Base-by-base conservation (phyloP, 1,284 basidiomycete species). In the Ceratobasidium theobromae region DNA sequence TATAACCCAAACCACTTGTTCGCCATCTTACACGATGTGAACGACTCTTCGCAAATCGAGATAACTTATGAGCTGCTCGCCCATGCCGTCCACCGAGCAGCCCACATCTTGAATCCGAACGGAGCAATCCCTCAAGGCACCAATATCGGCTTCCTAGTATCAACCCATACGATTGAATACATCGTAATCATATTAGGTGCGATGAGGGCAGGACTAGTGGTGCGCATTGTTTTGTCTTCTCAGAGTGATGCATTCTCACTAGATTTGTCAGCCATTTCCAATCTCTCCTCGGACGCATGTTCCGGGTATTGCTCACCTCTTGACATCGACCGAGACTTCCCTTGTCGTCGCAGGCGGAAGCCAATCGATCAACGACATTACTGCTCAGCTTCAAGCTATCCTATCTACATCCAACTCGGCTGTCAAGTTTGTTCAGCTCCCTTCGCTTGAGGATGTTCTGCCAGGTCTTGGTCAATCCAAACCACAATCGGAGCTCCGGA, bases 201-300 rank as follows among this genome's bases (percentile, higher is more conserved):
- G 23, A 55, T 55, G 25, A 25, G 40, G 38, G 53, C 53, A 14
- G n/a, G n/a, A n/a, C 38, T 45, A 18, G 53, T 45, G 23, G 35
- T 43, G 23, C 11, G 40, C 35, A 5, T 27, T 43, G 4, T 12
- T 4, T 2, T 43, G 38, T 2, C 4, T 27, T 8, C 3, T 43
- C 18, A 45, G 43, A 11, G 6, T 14, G 6, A 11, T 6, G 18
- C 18, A 21, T 11, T 21, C 14, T 2, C 25, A 4, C 14, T 16
- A 2, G n/a, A n/a, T n/a, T n/a, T n/a, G n/a, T n/a, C 38, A 55
- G 53, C 53, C 53, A 1, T 55, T 55, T 28, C 53, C 53, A 14
- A 21, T 55, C 1, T 55, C 53, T 27, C 53, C 53, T 6, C 40
- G 53, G n/a, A 55, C 38, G 16, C 38, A 35, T 14, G 21, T 41